Percentiles rank a stretch among this genome's conserved stretches.
phyloP scores from a whole-genome alignment of 2,329 filamentous ascomycete genomes.

The Didymella keratinophila region DNA sequence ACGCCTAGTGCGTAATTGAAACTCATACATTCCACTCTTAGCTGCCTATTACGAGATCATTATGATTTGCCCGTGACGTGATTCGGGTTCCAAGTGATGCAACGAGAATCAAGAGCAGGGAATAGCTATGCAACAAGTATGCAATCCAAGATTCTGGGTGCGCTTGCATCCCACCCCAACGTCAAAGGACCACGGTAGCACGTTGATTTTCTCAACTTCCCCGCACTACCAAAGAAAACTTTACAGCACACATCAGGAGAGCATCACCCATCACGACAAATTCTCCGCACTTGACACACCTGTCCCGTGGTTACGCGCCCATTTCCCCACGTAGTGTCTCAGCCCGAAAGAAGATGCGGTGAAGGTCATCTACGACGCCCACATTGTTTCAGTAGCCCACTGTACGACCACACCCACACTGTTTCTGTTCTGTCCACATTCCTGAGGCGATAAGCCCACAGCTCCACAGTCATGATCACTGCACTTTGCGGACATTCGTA shows the following conservation, averaged over 20 bases:
- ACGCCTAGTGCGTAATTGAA: constrained; percentile 48
- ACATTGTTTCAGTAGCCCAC: constrained; percentile 19
- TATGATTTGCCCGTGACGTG: constrained; percentile 44
- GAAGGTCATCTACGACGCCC: constrained; percentile 20
- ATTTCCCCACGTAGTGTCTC: constrained; percentile 27
- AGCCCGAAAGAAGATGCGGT: constrained; percentile 20
- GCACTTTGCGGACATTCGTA: constrained; percentile 16
- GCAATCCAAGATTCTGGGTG: constrained; percentile 27
- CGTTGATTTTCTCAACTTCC: constrained; percentile 19
- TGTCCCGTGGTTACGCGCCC: constrained; percentile 23
- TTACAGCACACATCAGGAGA: constrained; percentile 22
- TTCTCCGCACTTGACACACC: constrained; percentile 24
- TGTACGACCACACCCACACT: constrained; percentile 24
- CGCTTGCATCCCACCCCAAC: constrained; percentile 9
- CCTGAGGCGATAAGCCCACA: constrained; percentile 31
- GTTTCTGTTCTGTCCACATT: constrained; percentile 25
- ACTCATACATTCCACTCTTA: constrained; percentile 32
- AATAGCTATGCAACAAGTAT: constrained; percentile 22
- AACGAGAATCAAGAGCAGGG: constrained; percentile 31
- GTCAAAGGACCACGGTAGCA: constrained; percentile 8
- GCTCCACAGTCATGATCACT: constrained; percentile 23
- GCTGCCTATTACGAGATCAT: constrained; percentile 43
- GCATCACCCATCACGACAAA: constrained; percentile 25
- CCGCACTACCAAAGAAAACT: constrained; percentile 28
- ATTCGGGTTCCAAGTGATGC: constrained; percentile 43